Base-by-base conservation (phyloP, 2,329 filamentous ascomycete species). In the Colletotrichum abscissum region DNA sequence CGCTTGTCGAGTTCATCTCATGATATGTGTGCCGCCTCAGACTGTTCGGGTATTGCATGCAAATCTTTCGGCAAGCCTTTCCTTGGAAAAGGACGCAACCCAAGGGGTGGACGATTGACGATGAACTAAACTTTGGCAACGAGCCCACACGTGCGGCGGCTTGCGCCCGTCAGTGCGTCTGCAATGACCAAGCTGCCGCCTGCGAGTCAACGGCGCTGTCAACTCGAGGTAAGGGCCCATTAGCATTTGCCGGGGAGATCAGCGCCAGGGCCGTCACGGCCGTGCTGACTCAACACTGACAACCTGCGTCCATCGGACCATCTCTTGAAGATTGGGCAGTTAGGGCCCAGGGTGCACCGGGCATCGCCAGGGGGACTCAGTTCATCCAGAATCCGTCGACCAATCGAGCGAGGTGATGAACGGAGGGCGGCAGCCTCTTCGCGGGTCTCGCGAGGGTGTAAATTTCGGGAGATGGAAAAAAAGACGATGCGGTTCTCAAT, bases 401-500 rank as follows among this genome's bases (percentile, higher is more conserved):
- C 69, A 72, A 59, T 59, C 58, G 58, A 54, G 64, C 69, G 64
- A 52, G 28, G 49, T 38, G 26, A 66, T 38, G 28, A 35, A 55
- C 56, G 33, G 35, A 33, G 56, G 56, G 49, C 52, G 57, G 64
- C 49, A 59, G 55, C 64, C 28, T 62, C 58, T 54, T 58, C 67
- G 63, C 26, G 58, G 54, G 65, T 63, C 38, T 63, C 8, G 42
- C 42, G 38, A 73, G 66, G 57, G 65, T 38, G 65, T 69, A 58
- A 59, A n/a, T 52, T 26, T 68, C 57, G 64, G 49, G 64, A 62
- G 12, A 68, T 68, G 57, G 38, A 42, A 35, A 19, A 55, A 33
- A n/a, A 68, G 62, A 77, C 67, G 62, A 74, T 69, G 74, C 74
- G 60, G 79, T 82, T 76, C 80, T 81, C 79, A 79, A 83, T 83